Evolutionary conservation across 2,329 filamentous ascomycete genomes (phyloP).

Genomic region (Cercospora citrullina): DNA sequence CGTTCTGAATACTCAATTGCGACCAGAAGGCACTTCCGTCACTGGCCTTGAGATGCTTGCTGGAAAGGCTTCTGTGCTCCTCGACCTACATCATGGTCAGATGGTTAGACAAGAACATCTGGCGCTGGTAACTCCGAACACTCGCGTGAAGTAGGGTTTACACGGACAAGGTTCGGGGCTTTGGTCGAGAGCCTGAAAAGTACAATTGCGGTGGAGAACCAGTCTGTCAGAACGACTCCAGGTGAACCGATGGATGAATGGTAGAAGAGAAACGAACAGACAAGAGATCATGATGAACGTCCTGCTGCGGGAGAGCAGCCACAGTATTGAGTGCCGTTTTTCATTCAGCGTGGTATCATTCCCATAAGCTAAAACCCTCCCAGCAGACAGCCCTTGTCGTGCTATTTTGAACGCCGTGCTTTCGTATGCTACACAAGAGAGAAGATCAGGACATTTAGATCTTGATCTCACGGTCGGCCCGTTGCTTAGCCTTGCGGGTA

Average conservation of each 20-base stretch:
- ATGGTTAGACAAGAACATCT: too few species aligned
- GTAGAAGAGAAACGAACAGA: constrained; percentile 12
- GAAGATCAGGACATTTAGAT: constrained; percentile 61
- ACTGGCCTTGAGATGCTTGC: not conserved
- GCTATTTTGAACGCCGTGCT: constrained; percentile 27
- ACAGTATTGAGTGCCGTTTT: constrained; percentile 24
- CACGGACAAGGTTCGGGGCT: not conserved
- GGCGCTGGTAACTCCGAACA: too few species aligned
- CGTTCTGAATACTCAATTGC: too few species aligned
- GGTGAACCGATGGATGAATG: not conserved
- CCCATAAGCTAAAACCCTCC: constrained; percentile 23
- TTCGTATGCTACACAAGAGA: constrained; percentile 20
- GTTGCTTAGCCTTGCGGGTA: constrained; percentile 88
- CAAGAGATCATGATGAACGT: constrained; percentile 15
- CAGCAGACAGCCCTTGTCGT: constrained; percentile 27
- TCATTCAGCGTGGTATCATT: constrained; percentile 30
- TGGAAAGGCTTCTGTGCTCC: not conserved
- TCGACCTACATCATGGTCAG: too few species aligned
- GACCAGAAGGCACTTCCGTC: too few species aligned
- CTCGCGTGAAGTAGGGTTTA: too few species aligned
- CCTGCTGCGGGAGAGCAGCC: constrained; percentile 30
- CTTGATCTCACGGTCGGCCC: constrained; percentile 92
- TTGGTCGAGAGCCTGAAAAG: not conserved
- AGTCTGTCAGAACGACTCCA: not conserved
- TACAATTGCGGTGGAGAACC: not conserved